Evolutionary conservation across 2,329 filamentous ascomycete species (phyloP), one percentile per base, ranked within the genome.

Genomic region (Didymella keratinophila): DNA sequence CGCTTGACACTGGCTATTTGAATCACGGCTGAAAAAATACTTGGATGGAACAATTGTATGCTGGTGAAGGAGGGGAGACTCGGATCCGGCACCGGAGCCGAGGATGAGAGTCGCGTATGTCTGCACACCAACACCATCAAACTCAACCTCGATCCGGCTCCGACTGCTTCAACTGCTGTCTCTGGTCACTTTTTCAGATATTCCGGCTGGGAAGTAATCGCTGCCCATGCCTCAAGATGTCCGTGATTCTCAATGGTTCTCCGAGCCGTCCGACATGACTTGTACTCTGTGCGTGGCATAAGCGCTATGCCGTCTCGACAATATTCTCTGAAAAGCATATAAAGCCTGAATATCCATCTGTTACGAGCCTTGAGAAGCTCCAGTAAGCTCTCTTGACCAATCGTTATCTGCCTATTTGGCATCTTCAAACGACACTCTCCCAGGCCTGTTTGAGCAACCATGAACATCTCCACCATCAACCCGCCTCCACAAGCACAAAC

Each of bases 401-500:
- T n/a, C 25, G 16, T 37, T n/a, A 50, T 20, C 6, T 18, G 12
- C 8, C 20, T 25, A 11, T 18, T 5, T 6, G 21, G 9, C 16
- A 16, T 2, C 28, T 20, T 27, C 16, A 9, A 5, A 16, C 21
- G 14, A 25, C 16, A 36, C 27, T 21, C 28, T 14, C 12, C 23
- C 5, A n/a, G 16, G 11, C 45, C 37, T 23, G 37, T 10, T 11
- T 23, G 37, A 39, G 2, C 52, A 36, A 60, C 30, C 10, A 69
- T 70, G 67, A 59, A 65, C 50, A 59, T 57, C 56, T 59, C 44
- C 32, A 44, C 42, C 4, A 36, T 52, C 14, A 47, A 61, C 49
- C 47, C 67, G 10, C 71, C 71, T 21, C 63, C 63, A 9, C 71
- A 71, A 53, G 70, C 68, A 8, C 56, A 59, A 34, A 62, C 61